phyloP scores from a whole-genome alignment of 306 rosid genomes.

The Prosopis cineraria region DNA sequence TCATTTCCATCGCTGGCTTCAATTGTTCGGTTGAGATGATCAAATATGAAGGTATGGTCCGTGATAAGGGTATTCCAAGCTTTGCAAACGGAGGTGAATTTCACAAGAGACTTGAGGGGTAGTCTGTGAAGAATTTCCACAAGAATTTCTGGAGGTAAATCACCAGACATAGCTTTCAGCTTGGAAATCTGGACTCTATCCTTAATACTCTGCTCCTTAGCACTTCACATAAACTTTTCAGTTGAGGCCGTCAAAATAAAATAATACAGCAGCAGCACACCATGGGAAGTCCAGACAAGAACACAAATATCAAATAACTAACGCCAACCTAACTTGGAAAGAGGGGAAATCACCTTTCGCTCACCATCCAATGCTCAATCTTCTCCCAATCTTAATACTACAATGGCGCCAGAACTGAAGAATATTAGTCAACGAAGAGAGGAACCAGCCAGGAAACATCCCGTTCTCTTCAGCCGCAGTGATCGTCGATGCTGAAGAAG shows the following conservation, averaged over 20 bases:
- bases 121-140: neutral
- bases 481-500: neutral
- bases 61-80: neutral
- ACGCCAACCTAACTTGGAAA: neutral
- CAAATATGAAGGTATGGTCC: neutral
- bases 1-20: neutral
- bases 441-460: neutral
- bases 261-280: neutral
- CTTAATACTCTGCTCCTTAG: neutral
- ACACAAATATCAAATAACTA: neutral
- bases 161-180: neutral
- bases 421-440: no score
- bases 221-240: neutral
- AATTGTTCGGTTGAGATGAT: neutral
- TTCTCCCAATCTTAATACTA: no score
- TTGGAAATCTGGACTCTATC: neutral
- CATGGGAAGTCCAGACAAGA: neutral
- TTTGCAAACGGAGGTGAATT: neutral
- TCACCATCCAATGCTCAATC: neutral
- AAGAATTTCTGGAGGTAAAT: neutral
- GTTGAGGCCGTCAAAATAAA: neutral
- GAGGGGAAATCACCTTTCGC: neutral
- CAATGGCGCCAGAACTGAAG: no score
- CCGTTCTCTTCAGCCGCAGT: no score
- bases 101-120: neutral